Evolutionary conservation across 164 flowering plant species (phyloP), one percentile per base, ranked within the genome.

Genomic region (Magnolia changhungtana): DNA sequence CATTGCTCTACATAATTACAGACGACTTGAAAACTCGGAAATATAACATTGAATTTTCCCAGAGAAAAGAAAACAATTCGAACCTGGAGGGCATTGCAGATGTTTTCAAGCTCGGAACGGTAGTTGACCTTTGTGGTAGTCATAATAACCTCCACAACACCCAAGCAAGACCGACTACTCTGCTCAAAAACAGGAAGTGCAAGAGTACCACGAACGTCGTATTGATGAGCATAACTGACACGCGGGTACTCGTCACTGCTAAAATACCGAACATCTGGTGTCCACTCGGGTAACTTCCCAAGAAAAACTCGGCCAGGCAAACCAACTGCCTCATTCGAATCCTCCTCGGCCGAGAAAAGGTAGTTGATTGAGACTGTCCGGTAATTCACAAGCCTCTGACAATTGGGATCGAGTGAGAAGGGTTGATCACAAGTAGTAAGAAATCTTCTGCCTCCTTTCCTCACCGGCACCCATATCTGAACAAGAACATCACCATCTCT

Each of bases 41-140:
- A 29, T 29, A 14, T 31, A 8, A 65, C 29, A 68, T 14, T 18
- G 50, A 68, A 31, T 68, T 8, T 16, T 65, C 1, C 45, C 8
- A 1, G 68, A 76, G 45, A 16, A 69, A 31, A n/a, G 24, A 8
- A 76, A 50, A 74, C 37, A n/a, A 67, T 50, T 67, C 73, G 20
- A 10, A 95, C 98, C 98, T 95, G 88, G 27, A 95, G 92, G 64
- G 96, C 99, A 80, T 82, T 87, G 88, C 98, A 91, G 69, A 95
- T 90, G 70, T 81, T 90, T 74, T 93, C 97, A 70, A 95, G 85
- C 76, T 95, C 98, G 0, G 87, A 82, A 18, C 80, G 82, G 76
- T 86, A 90, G 71, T 85, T 86, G 78, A 85, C 79, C 83, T 86
- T 88, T 72, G 83, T 89, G 8, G 82, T 82, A 21, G 92, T 92